Evolutionary conservation across 2,329 filamentous ascomycete species (phyloP).

Genomic region (Elsinoe ampelina): DNA sequence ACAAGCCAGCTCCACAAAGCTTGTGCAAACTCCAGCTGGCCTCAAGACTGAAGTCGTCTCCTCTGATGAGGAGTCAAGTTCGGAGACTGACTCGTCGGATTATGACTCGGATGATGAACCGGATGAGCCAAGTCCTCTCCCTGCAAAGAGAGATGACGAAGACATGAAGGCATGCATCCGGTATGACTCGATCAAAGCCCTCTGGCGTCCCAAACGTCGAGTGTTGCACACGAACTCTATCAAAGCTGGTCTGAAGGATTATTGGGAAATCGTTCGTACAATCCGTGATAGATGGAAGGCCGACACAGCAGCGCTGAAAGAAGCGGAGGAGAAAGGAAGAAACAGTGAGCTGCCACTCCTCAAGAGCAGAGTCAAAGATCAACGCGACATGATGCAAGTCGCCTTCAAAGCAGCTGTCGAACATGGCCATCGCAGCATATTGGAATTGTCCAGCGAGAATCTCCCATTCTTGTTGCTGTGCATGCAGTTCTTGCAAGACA

Average conservation of each 20-base stretch:
- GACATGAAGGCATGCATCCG: slow-evolving; percentile 42
- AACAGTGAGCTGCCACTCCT: slow-evolving; percentile 45
- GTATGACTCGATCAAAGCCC: slow-evolving; percentile 52
- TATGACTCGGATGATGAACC: slow-evolving; percentile 38
- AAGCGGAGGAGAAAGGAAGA: slow-evolving; percentile 50
- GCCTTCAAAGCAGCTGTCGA: slow-evolving; percentile 39
- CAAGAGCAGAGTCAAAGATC: slow-evolving; percentile 48
- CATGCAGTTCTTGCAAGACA: slow-evolving; percentile 42
- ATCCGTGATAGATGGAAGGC: slow-evolving; percentile 54
- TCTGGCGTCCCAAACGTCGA: slow-evolving; percentile 50
- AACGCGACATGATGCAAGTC: slow-evolving; percentile 48
- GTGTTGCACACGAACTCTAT: slow-evolving; percentile 43
- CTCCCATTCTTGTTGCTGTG: slow-evolving; percentile 35
- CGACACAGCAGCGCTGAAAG: slow-evolving; percentile 46
- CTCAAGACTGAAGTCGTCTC: slow-evolving; percentile 16
- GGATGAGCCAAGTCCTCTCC: slow-evolving; percentile 47
- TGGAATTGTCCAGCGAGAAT: slow-evolving; percentile 32
- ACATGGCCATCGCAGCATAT: slow-evolving; percentile 38
- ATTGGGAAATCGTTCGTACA: slow-evolving; percentile 51
- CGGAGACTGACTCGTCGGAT: slow-evolving; percentile 38
- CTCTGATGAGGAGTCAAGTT: slow-evolving; percentile 33
- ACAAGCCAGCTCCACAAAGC: background rate
- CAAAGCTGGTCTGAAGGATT: slow-evolving; percentile 45
- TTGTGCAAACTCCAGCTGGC: slow-evolving; percentile 7
- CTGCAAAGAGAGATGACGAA: slow-evolving; percentile 42